A percentile compares a stretch with the other conserved stretches of the same genome.
Conservation (phyloP, 2,329 filamentous ascomycete species). For the Aschersonia sp. region DNA sequence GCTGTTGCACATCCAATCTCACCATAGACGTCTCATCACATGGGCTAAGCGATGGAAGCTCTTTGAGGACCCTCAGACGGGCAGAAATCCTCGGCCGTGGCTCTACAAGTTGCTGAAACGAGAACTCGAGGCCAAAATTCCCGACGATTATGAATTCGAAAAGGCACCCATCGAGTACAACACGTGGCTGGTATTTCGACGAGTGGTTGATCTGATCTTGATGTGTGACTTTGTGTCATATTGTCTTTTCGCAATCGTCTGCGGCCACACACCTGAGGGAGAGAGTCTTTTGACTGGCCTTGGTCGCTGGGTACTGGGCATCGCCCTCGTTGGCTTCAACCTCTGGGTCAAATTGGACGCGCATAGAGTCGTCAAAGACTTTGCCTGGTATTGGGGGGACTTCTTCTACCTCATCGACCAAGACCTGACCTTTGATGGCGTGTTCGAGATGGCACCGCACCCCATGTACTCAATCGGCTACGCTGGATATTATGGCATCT, state of each 20-base stretch:
- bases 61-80: slow-evolving; percentile 72
- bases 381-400: slow-evolving; percentile 99
- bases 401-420: slow-evolving; percentile 99
- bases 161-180: slow-evolving; percentile 95
- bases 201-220: slow-evolving; percentile 88
- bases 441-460: slow-evolving; percentile 97
- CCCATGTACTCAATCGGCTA: slow-evolving; percentile 99
- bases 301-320: slow-evolving; percentile 66
- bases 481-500: slow-evolving; percentile 95
- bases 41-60: slow-evolving; percentile 81
- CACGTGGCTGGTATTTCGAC: slow-evolving; percentile 92
- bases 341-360: slow-evolving; percentile 98
- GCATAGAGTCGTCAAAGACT: slow-evolving; percentile 95
- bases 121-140: slow-evolving; percentile 90
- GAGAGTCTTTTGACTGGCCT: slow-evolving; percentile 57
- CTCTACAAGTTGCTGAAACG: slow-evolving; percentile 73
- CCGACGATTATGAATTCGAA: slow-evolving; percentile 85
- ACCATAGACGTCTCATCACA: slow-evolving; percentile 69
- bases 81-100: slow-evolving; percentile 67
- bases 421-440: slow-evolving; percentile 92
- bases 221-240: slow-evolving; percentile 99
- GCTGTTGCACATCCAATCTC: slow-evolving; percentile 78
- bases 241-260: slow-evolving; percentile 87
- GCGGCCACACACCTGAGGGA: slow-evolving; percentile 57
- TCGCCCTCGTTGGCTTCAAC: slow-evolving; percentile 79